Conservation (phyloP, 768 basidiomycete species). For the Lactarius trivialis region DNA sequence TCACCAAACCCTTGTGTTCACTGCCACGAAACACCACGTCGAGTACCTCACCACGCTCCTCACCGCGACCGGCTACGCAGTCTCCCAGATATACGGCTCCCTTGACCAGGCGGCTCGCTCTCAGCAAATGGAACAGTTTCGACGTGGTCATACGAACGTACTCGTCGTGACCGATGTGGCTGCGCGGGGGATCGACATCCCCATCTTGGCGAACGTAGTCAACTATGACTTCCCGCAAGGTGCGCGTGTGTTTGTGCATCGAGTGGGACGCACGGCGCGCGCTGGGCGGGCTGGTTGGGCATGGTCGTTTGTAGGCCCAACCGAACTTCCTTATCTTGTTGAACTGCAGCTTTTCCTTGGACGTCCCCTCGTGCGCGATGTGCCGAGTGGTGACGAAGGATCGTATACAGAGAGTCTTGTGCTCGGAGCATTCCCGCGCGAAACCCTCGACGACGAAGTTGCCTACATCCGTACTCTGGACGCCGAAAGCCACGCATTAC, state of each 20-base stretch:
- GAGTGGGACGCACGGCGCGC: slow-evolving; percentile 93
- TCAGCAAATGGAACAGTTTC: slow-evolving; percentile 87
- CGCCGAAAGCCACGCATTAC: slow-evolving; percentile 54
- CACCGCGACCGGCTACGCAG: slow-evolving; percentile 73
- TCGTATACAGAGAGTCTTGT: slow-evolving; percentile 67
- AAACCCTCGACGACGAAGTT: slow-evolving; percentile 72
- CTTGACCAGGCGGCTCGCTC: slow-evolving; percentile 88
- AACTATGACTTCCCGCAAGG: slow-evolving; percentile 98
- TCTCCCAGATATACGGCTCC: slow-evolving; percentile 93
- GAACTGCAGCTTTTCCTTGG: slow-evolving; percentile 92
- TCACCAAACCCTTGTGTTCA: slow-evolving; percentile 91
- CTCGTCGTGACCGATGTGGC: slow-evolving; percentile 98
- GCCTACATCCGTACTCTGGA: slow-evolving; percentile 71
- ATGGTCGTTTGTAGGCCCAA: slow-evolving; percentile 85
- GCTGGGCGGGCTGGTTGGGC: slow-evolving; percentile 95
- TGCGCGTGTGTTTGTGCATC: slow-evolving; percentile 88
- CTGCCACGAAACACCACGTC: slow-evolving; percentile 97
- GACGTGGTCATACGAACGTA: slow-evolving; percentile 68
- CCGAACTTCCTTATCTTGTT: slow-evolving; percentile 83
- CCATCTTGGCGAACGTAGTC: slow-evolving; percentile 90
- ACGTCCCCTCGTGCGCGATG: slow-evolving; percentile 59
- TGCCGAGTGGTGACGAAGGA: slow-evolving; percentile 42
- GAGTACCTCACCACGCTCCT: slow-evolving; percentile 85
- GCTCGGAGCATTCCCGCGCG: slow-evolving; percentile 77
- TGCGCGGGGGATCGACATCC: slow-evolving; percentile 96